Conservation (phyloP, 1,284 basidiomycete species). For the Cutaneotrichosporon arboriforme region DNA sequence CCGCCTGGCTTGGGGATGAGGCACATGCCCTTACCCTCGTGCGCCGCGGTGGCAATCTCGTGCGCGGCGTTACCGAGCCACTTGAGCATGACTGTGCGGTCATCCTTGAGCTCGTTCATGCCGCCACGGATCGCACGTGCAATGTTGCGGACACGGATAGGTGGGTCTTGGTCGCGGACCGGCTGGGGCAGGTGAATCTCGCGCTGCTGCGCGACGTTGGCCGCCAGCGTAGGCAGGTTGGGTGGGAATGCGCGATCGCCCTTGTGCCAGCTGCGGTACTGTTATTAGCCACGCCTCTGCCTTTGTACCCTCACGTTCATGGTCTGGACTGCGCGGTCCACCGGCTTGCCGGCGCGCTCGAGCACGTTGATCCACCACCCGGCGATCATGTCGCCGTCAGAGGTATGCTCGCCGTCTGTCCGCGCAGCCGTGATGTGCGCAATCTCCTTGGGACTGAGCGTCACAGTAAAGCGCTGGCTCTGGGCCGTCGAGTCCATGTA, state of each 20-base stretch:
- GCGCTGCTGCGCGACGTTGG: constrained; percentile 32
- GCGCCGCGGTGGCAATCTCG: constrained; percentile 10
- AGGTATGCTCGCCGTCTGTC: constrained; percentile 5
- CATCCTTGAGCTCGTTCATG: constrained; percentile 13
- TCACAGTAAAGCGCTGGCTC: constrained; percentile 11
- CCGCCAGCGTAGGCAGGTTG: constrained; percentile 19
- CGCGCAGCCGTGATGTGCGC: constrained; percentile 13
- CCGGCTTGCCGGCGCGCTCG: constrained; percentile 15
- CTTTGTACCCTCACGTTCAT: constrained; percentile 18
- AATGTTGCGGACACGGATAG: constrained; percentile 6
- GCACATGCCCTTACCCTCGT: constrained; percentile 15
- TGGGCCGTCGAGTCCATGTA: constrained; percentile 5
- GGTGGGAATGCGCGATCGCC: constrained; percentile 24
- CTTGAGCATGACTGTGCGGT: constrained; percentile 14
- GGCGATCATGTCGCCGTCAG: constrained; percentile 23
- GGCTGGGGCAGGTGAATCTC: constrained; percentile 14
- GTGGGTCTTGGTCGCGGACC: neutral
- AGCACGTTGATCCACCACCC: constrained; percentile 26
- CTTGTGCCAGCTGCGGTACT: constrained; percentile 26
- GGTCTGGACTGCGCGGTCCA: constrained; percentile 21
- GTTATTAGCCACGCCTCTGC: neutral
- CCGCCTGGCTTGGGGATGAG: constrained; percentile 18
- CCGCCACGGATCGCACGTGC: constrained; percentile 13
- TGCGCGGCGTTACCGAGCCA: constrained; percentile 19
- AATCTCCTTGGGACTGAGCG: constrained; percentile 12